Evolutionary conservation across 1,284 basidiomycete genomes (phyloP), one percentile per base, ranked within the genome.

Genomic region (Marasmius fiardii): DNA sequence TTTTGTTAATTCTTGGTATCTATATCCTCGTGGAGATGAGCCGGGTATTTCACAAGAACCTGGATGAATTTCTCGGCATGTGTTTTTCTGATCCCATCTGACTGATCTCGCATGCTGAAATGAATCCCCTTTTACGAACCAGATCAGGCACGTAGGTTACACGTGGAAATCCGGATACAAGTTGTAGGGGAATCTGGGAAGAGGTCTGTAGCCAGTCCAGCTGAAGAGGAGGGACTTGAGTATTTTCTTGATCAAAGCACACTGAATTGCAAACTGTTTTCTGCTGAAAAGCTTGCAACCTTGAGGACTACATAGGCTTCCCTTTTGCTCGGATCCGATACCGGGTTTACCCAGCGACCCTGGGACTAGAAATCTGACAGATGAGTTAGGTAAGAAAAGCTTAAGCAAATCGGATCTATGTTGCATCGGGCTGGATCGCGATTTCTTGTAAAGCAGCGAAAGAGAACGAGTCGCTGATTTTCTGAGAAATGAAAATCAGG

Each of bases 341-440:
- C 53, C 43, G 44, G 24, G 31, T 51, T 23, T 3, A 4, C 21
- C 21, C 28, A 26, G 49, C 41, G 51, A 35, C 16, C 28, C n/a
- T 16, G 31, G 26, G n/a, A 37, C 24, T n/a, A n/a, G n/a, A 48
- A 44, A 44, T 20, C 41, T 53, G 31, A 41, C 28, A 28, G 26
- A n/a, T n/a, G n/a, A 14, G 12, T n/a, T 44, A 51, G 34, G 39
- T 53, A 24, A 48, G 53, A 37, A 54, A 31, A n/a, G 26, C 2
- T 33, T 34, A 54, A 33, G 47, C 48, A 43, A 54, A 34, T 48
- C 24, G 39, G 44, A 41, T 59, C 62, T 62, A 58, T 62, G 64
- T 64, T 62, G 62, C 58, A 64, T 64, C 63, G 48, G 54, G 45
- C 37, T 61, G 61, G 58, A 66, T 64, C 64, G 45, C 60, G 61